Evolutionary conservation across 495 filamentous ascomycete genomes (phyloP).

Genomic region (Daldinia grandis): DNA sequence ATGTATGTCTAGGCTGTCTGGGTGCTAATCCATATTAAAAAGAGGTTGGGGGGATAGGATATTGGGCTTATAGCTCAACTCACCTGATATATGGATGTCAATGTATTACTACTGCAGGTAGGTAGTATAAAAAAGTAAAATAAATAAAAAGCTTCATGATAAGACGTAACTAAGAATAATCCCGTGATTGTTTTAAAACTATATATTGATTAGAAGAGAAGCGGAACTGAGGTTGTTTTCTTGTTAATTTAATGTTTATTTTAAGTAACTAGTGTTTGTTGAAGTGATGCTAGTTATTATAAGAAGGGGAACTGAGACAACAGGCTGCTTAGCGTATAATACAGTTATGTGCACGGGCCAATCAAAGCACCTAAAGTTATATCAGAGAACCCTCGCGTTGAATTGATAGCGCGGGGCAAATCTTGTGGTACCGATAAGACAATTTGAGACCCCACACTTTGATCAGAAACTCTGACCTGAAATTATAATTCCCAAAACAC

Average conservation of each 20-base stretch:
- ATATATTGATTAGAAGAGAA: neutral
- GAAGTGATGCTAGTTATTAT: too few species aligned
- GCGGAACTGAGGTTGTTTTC: neutral
- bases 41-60: neutral
- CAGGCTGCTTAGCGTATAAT: too few species aligned
- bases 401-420: slow-evolving; percentile 40
- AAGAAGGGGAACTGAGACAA: too few species aligned
- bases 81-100: neutral
- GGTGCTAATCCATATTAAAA: neutral
- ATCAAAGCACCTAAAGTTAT: neutral
- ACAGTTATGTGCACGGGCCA: neutral
- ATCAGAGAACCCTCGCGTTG: neutral
- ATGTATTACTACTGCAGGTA: neutral
- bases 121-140: slow-evolving; percentile 1
- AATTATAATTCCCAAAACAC: slow-evolving; percentile 34
- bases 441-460: slow-evolving; percentile 40
- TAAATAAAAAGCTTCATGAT: neutral
- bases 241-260: too few species aligned
- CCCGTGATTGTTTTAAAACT: neutral
- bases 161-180: neutral
- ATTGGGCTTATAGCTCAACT: neutral
- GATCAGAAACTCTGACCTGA: slow-evolving; percentile 34
- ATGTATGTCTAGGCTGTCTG: slow-evolving; percentile 1
- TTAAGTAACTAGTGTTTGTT: too few species aligned
- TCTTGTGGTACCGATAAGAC: slow-evolving; percentile 34